Evolutionary conservation across 2,329 filamentous ascomycete genomes (phyloP).

Genomic region (Fusarium sp.): DNA sequence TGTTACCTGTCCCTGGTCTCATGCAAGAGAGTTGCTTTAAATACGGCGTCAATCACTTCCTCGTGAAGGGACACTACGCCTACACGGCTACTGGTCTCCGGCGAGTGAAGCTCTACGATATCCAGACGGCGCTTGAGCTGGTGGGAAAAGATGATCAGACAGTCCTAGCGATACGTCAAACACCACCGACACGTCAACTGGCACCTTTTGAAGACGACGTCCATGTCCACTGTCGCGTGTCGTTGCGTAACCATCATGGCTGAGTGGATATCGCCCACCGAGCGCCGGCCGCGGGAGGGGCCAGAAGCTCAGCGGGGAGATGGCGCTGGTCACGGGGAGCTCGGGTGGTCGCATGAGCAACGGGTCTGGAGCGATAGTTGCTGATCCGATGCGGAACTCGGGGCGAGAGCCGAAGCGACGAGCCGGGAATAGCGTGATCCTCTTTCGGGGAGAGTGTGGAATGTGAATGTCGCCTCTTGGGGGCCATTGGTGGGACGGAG

Average conservation of each 20-base stretch:
- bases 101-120: not conserved
- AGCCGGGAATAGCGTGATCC: slow-evolving; percentile 20
- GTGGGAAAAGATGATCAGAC: not conserved
- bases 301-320: not conserved
- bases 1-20: not conserved
- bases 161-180: not conserved
- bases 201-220: not conserved
- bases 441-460: not conserved
- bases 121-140: not conserved
- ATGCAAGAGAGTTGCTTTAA: slow-evolving; percentile 51
- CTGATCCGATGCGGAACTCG: slow-evolving; percentile 33
- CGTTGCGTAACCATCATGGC: not conserved
- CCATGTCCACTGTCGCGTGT: not conserved
- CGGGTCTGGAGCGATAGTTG: not conserved
- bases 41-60: not conserved
- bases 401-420: slow-evolving; percentile 24
- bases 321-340: slow-evolving; percentile 38
- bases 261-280: not conserved
- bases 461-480: not conserved
- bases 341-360: slow-evolving; percentile 19
- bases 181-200: not conserved
- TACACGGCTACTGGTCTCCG: not conserved
- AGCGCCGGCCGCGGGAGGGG: not conserved
- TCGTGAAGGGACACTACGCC: not conserved
- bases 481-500: not conserved